Evolutionary conservation across 2,329 filamentous ascomycete species (phyloP), one percentile per base, ranked within the genome.

Genomic region (Paracoccidioides brasiliensis): DNA sequence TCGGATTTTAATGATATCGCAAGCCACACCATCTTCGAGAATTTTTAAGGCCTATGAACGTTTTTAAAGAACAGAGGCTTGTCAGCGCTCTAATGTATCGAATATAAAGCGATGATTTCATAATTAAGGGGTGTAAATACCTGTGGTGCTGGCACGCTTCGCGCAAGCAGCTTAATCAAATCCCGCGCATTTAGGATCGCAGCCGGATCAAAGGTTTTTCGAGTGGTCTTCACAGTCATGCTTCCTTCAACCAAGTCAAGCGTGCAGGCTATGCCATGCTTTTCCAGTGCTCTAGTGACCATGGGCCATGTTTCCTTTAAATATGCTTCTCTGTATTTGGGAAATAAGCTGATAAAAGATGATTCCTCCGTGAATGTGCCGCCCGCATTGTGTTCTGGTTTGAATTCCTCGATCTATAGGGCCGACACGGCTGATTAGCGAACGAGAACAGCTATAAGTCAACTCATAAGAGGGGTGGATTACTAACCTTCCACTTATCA

Each of bases 151-250:
- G 93, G 93, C 4, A 98, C 93, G 64, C 87, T 93, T 68, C 93
- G 81, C 3, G 93, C 85, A 5, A 98, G 80, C 38, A 98, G 77
- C 68, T 95, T 96, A 69, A 98, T 93, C 59, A 98, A 77, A 69
- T 98, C 93, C 61, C 93, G 83, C 14, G 91, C 90, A 63, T 96
- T 95, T 55, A 98, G 79, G 56, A 98, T 95, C 4, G 90, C 82
- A 5, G 90, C 90, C 6, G 93, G 93, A 67, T 98, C 93, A 69
- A 79, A 95, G 3, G 90, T 95, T 70, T 90, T 90, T 64, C 86
- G 79, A 6, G 91, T 97, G 30, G 93, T 97, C 73, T 91, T 94
- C 61, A 97, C 91, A 0, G 87, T 90, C 91, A 97, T 97, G 69
- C 84, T 89, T 67, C 93, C 93, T 70, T 97, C 90, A 4, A 97